Conservation (phyloP, 1,139 yeast species). For the Pichia sp. region DNA sequence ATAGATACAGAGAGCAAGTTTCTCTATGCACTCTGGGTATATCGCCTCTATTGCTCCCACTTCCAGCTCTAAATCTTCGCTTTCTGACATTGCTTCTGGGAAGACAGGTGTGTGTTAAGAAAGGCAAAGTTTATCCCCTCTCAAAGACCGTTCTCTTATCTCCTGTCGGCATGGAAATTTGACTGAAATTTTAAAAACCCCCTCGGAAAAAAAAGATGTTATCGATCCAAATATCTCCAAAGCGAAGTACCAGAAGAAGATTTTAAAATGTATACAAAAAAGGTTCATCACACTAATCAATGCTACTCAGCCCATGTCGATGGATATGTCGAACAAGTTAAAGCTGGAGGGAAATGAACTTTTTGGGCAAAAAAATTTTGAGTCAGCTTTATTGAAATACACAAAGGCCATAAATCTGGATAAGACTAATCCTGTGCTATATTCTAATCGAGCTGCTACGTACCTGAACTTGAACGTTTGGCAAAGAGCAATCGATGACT, state of each 20-base stretch:
- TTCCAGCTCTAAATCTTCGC: constrained; percentile 69
- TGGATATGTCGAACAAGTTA: background rate
- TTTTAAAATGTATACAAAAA: too few species aligned
- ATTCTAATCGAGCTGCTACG: constrained; percentile 78
- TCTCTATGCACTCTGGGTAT: constrained; percentile 57
- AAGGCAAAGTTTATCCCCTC: background rate
- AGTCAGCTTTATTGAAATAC: constrained; percentile 58
- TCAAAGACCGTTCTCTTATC: background rate
- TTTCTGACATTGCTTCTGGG: constrained; percentile 14
- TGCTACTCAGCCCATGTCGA: background rate
- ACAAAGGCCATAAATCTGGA: constrained; percentile 59
- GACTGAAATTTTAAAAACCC: background rate
- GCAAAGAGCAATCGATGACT: constrained; percentile 56
- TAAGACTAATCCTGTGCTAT: constrained; percentile 56
- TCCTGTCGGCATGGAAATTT: background rate
- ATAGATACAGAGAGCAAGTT: constrained; percentile 39
- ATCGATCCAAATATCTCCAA: too few species aligned
- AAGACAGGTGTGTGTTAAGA: background rate
- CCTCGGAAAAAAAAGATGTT: background rate
- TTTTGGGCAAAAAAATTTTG: constrained; percentile 50
- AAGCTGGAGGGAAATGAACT: constrained; percentile 61
- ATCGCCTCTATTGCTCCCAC: constrained; percentile 82
- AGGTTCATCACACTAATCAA: background rate
- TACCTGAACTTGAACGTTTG: constrained; percentile 53
- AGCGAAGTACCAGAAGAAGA: too few species aligned